phyloP scores from a whole-genome alignment of 192 early-diverging fungal species.

The Allomyces macrogynus region DNA sequence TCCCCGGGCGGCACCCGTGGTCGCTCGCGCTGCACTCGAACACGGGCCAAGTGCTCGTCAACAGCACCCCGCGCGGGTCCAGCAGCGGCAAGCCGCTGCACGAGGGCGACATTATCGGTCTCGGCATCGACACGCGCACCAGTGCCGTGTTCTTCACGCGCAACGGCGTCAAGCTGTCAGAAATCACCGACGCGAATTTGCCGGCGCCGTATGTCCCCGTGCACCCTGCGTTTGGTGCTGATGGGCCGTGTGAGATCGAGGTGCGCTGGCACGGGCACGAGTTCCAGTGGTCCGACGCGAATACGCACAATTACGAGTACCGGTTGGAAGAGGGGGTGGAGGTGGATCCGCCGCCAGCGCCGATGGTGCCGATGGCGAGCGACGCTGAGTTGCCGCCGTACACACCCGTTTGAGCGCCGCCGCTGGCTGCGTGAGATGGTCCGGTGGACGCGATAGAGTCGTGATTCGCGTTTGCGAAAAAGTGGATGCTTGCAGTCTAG shows the following conservation, averaged over 20 bases:
- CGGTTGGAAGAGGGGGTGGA: no score
- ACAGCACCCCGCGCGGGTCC: conserved; percentile 8
- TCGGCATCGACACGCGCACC: conserved; percentile 9
- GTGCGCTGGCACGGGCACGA: no score
- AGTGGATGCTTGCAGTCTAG: no score
- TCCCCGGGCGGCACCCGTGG: conserved; percentile 22
- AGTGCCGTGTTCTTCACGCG: conserved; percentile 9
- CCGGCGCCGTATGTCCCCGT: neutral
- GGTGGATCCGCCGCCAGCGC: no score
- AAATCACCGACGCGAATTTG: neutral
- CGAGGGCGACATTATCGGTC: conserved; percentile 13
- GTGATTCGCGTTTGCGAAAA: no score
- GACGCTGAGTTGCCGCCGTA: no score
- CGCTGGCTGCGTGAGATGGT: no score
- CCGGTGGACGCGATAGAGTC: no score
- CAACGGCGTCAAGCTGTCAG: conserved; percentile 1
- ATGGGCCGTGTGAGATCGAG: conserved; percentile 6
- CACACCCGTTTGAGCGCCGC: no score
- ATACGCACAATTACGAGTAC: no score
- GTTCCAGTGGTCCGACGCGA: no score
- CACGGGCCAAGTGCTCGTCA: conserved; percentile 18
- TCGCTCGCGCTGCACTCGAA: conserved; percentile 20
- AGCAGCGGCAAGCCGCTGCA: conserved; percentile 1
- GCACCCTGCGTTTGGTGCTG: conserved; percentile 9
- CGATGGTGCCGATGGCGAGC: no score